Base-by-base conservation (phyloP, 2,329 filamentous ascomycete species). In the Chaetothyriales sp. region DNA sequence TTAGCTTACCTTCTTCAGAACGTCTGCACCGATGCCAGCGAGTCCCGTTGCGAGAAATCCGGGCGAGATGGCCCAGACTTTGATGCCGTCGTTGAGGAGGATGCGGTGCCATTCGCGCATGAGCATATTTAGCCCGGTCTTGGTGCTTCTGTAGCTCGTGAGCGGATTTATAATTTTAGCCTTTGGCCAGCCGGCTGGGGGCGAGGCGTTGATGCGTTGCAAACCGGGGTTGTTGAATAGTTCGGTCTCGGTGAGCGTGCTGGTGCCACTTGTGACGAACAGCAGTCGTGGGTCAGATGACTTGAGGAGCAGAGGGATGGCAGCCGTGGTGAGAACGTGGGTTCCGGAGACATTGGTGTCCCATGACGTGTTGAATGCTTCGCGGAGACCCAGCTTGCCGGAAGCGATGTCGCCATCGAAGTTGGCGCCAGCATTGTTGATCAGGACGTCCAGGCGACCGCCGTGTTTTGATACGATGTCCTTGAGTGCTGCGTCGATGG, bases 221-320 rank as follows among this genome's bases (percentile, higher is more conserved):
- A n/a, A 51, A 2, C 29, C 40, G n/a, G 49, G 20, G 10, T 56
- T 51, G 22, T 25, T 25, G 22, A 25, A 25, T 25, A 25, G 22
- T 19, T 60, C 55, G 1, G 64, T 62, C 19, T 62, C 65, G 1
- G 63, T 46, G 1, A 73, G 61, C 0, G 66, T 66, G 1, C 69
- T 63, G 0, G 67, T 66, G 2, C 72, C 71, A 50, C 68, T 71
- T 0, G 73, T 70, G 29, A 78, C 60, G 63, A 78, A 78, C 44
- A 77, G 52, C 48, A 78, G 58, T 2, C 75, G 67, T 0, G 75
- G 73, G 10, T 71, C 68, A 0, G 64, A 48, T 0, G 70, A 71
- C 46, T 69, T 67, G 9, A 77, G 62, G 0, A 79, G 67, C 0
- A 79, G 63, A 0, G 75, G 74, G n/a, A 80, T 63, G 56, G 80